These are phyloP conservation scores for Dryas alaskensis DNA, from an alignment of 306 rosid species.

Conservation along the genomic window DNA sequence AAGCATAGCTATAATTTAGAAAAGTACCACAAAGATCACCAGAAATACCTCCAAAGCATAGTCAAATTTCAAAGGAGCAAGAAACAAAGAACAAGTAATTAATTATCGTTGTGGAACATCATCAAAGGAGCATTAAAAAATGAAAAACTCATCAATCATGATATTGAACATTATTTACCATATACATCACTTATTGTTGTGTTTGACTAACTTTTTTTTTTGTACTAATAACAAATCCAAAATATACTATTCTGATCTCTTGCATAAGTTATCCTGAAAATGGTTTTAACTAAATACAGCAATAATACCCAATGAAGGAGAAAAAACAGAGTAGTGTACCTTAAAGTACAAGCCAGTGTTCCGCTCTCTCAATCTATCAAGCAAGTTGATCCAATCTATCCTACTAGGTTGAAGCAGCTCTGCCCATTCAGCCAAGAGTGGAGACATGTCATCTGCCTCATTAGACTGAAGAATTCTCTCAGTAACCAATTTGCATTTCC, in stretches of 20 bases:
- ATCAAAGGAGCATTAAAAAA: no score
- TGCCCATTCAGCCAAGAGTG: conserved; percentile 65
- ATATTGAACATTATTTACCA: no score
- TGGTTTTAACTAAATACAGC: background rate
- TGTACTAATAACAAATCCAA: background rate
- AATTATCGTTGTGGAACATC: no score
- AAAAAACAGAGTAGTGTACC: conserved; percentile 39
- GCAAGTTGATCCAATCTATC: conserved; percentile 71
- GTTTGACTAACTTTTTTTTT: no score
- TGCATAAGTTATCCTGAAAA: background rate
- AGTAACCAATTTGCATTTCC: conserved; percentile 62
- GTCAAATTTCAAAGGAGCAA: background rate
- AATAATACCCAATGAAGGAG: background rate
- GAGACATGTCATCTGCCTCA: conserved; percentile 47
- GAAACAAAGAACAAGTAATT: background rate
- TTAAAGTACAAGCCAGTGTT: conserved; percentile 51
- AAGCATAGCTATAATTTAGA: no score
- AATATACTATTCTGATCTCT: background rate
- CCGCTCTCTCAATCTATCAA: conserved; percentile 58
- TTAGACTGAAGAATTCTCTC: conserved; percentile 51
- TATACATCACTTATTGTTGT: no score
- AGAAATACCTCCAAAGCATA: background rate
- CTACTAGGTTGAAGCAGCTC: conserved; percentile 74
- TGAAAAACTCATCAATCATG: no score
- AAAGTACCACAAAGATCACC: no score